Base-by-base conservation (phyloP, 345 rosid species). In the Populus nigra region DNA sequence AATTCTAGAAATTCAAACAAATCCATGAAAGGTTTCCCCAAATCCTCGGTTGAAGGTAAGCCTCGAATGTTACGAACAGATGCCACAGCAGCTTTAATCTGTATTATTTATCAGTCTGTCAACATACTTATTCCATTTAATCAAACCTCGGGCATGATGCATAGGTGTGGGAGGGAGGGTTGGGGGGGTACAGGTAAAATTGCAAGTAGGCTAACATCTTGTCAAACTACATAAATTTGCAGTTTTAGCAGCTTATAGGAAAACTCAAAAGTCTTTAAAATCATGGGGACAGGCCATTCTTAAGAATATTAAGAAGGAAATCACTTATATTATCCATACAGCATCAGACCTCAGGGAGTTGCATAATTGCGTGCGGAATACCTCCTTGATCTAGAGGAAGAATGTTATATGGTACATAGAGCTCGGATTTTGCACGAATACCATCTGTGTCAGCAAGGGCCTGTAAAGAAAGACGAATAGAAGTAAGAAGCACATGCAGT, bases 321-420 rank as follows among this genome's bases (percentile, higher is more conserved):
- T 50, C 50, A 65, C 33, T 75, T 5, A 71, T 72, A 66, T 76
- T 43, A 69, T 73, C 43, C 59, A 27, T 73, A 78, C 69, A 74
- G 77, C 68, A 71, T 67, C 87, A 81, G 85, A 94, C 98, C 97
- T 94, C 98, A 69, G 92, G 87, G 31, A 90, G 78, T 82, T 90
- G 88, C 97, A 91, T 91, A 83, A 93, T 92, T 78, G 94, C 88
- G 36, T 91, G 98, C 89, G 84, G 94, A 86, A 85, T 85, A 36
- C 91, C 92, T 88, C 98, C 98, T 72, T 87, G 86, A 79, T 84
- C 92, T 38, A 93, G 96, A 73, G 98, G 97, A 81, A 95, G 97
- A 85, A 95, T 93, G 88, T 95, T 95, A 85, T 90, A 94, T 1
- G 95, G 91, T 57, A 93, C 90, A 76, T 87, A 89, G 80, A 90